Conservation (phyloP, 495 filamentous ascomycete species). For the Daldinia caldariorum region DNA sequence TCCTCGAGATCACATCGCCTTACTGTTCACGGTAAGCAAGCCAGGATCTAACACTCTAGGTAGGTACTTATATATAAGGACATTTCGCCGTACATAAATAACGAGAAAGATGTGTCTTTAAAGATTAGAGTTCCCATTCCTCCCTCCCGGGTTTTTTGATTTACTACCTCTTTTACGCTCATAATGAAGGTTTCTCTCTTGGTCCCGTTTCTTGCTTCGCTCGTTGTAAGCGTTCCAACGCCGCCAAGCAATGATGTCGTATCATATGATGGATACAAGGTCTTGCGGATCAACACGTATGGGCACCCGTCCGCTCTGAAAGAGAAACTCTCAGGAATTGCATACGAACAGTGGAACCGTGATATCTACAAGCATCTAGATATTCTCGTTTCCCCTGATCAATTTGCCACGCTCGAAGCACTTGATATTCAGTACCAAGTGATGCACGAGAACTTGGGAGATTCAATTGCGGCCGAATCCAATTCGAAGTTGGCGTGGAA, state of each 20-base stretch:
- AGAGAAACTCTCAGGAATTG: conserved; percentile 45
- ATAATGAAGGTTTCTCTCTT: neutral
- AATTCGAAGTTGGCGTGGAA: neutral
- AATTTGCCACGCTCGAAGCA: conserved; percentile 48
- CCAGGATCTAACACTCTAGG: neutral
- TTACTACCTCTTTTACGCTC: neutral
- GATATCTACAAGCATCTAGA: conserved; percentile 47
- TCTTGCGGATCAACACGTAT: conserved; percentile 48
- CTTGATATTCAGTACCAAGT: conserved; percentile 47
- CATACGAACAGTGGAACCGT: conserved; percentile 46
- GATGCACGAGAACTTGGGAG: conserved; percentile 59
- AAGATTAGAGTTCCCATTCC: neutral
- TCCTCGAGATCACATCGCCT: neutral
- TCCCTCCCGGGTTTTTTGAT: neutral
- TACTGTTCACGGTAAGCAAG: neutral
- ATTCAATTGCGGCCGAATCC: conserved; percentile 52
- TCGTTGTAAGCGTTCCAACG: conserved; percentile 5
- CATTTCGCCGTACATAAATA: neutral
- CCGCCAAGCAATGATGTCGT: conserved; percentile 8
- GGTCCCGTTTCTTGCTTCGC: neutral
- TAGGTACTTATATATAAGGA: neutral
- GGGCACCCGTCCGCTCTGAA: conserved; percentile 35
- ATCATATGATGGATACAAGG: conserved; percentile 55
- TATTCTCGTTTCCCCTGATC: conserved; percentile 52
- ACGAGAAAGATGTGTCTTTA: neutral